phyloP scores from a whole-genome alignment of 2,329 filamentous ascomycete genomes.

The Ophiostoma piceae region DNA sequence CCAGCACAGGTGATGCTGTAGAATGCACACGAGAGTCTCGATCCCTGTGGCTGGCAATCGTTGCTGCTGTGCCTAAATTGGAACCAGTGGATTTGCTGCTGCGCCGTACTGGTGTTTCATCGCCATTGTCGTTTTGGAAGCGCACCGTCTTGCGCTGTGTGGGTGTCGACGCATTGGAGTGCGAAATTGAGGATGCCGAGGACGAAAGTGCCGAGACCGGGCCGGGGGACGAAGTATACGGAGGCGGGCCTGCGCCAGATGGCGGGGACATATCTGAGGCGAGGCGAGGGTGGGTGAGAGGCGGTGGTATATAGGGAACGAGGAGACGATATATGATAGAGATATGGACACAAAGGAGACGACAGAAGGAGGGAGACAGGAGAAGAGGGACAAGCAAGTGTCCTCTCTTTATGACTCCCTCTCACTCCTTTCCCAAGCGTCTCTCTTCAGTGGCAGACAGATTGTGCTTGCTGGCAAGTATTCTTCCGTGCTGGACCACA shows the following conservation, averaged over 20 bases:
- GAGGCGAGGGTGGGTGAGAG: neutral
- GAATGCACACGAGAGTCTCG: neutral
- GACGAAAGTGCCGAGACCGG: constrained; percentile 5
- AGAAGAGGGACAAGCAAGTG: constrained; percentile 24
- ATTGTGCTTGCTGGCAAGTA: neutral
- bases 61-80: neutral
- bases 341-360: neutral
- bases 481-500: neutral
- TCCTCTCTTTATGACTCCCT: constrained; percentile 24
- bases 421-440: constrained; percentile 19
- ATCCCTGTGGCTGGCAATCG: constrained; percentile 18
- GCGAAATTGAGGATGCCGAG: neutral
- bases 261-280: constrained; percentile 23
- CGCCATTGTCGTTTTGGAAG: constrained; percentile 22
- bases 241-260: constrained; percentile 17
- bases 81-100: neutral
- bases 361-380: constrained; percentile 22
- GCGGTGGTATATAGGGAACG: neutral
- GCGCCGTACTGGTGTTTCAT: neutral
- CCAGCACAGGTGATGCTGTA: neutral
- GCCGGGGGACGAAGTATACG: constrained; percentile 16
- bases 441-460: neutral
- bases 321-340: neutral
- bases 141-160: constrained; percentile 27
- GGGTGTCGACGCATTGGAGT: neutral